Evolutionary conservation across 495 filamentous ascomycete species (phyloP), one percentile per base, ranked within the genome.

Genomic region (Bombardia bombarda): DNA sequence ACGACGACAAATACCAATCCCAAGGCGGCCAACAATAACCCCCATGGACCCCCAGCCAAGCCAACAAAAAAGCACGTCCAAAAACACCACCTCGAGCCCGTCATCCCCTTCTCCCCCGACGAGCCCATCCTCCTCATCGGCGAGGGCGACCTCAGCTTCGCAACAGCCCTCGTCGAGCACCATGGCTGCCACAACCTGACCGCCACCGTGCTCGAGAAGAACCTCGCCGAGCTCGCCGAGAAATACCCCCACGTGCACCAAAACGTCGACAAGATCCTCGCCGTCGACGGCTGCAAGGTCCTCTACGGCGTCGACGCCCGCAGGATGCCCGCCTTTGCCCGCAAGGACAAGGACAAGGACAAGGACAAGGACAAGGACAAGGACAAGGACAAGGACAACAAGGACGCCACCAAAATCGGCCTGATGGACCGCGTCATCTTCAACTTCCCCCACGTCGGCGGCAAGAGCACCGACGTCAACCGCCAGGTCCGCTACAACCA

Each of bases 371-470:
- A 30, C 9, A 22, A 19, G 24, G 17, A 25, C 14, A 22, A 26
- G 16, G 16, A 12, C 12, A n/a, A n/a, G n/a, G 14, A 14, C 20
- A 30, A 30, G 14, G 32, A 19, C 33, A 20, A 25, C 14, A 22
- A 26, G 16, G 16, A 12, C 12, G 20, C 31, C 19, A 21, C 19
- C 26, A 18, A 31, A 9, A 30, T 40, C 8, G 76, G 71, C 9
- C 65, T 62, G 3, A 90, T 82, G 68, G 83, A 94, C 58, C 66
- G 76, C 26, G 80, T 96, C 38, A 74, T 87, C 36, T 98, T 96
- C 74, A 94, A 95, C 68, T 98, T 98, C 64, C 92, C 92, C 35
- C 92, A 98, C 63, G 83, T 94, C 2, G 92, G 92, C 39, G 92
- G 92, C 7, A 78, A 88, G 48, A 84, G 78, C 34, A 97, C 79